Conservation (phyloP, 495 filamentous ascomycete species). For the Penicillium angulare region DNA sequence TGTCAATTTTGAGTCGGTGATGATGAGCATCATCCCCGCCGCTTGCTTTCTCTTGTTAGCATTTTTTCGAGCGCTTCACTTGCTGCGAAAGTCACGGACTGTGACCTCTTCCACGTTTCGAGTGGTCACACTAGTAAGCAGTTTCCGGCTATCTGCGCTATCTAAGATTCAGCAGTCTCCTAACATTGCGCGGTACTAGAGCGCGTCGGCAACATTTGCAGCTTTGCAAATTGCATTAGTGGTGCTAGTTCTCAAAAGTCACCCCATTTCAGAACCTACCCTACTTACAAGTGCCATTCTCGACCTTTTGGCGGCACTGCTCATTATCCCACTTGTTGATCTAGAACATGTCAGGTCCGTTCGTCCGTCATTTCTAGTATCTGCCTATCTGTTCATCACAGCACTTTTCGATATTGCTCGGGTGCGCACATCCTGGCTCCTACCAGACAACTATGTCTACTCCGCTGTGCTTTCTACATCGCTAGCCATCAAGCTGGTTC, state of each 20-base stretch:
- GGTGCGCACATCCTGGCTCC: slow-evolving; percentile 49
- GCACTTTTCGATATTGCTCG: slow-evolving; percentile 49
- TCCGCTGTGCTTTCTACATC: slow-evolving; percentile 39
- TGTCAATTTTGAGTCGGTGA: slow-evolving; percentile 46
- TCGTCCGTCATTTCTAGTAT: slow-evolving; percentile 50
- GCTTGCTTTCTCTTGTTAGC: slow-evolving; percentile 39
- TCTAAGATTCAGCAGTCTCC: background rate
- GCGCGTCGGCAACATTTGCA: slow-evolving; percentile 30
- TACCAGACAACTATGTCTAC: slow-evolving; percentile 4
- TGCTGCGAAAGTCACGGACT: slow-evolving; percentile 35
- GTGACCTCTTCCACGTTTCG: slow-evolving; percentile 20
- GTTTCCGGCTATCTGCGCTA: background rate
- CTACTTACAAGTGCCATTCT: slow-evolving; percentile 41
- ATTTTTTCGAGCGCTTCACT: slow-evolving; percentile 34
- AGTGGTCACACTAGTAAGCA: slow-evolving; percentile 12
- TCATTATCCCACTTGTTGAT: slow-evolving; percentile 46
- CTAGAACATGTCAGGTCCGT: slow-evolving; percentile 35
- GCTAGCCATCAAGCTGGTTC: slow-evolving; percentile 37
- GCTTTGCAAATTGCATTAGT: slow-evolving; percentile 36
- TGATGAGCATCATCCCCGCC: slow-evolving; percentile 45
- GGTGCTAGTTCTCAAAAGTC: slow-evolving; percentile 31
- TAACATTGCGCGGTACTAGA: slow-evolving; percentile 13
- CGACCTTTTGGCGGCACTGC: slow-evolving; percentile 26
- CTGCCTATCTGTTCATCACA: slow-evolving; percentile 51
- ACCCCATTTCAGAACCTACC: slow-evolving; percentile 19